Evolutionary conservation across 306 rosid genomes (phyloP), one percentile per base, ranked within the genome.

Genomic region (Dalbergia cochinchinensis): DNA sequence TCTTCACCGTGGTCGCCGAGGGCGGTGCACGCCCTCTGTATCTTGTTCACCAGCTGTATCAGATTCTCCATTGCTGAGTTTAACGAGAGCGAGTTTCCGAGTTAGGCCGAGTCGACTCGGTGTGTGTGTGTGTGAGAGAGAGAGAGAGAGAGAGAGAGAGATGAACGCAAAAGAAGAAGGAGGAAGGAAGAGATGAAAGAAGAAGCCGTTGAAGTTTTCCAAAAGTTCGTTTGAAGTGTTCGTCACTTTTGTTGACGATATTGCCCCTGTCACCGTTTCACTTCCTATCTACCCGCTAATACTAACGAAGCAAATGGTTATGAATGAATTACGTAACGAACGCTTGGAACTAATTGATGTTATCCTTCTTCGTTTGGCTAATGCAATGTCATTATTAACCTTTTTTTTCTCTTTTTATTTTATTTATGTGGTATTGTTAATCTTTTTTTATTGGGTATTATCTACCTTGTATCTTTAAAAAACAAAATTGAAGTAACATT

Each of bases 1-100:
- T 89, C 97, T 72, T 96, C 99, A 6, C 99, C 98, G 51, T 96
- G 87, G 87, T 96, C 99, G 61, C 99, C 99, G 34, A 96, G 96
- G 16, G 99, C 99, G 1, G 99, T 96, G 64, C 99, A 96, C 0
- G 99, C 98, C 68, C 98, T 83, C 80, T 96, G 99, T 74, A 96
- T 93, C 88, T 93, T 93, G 92, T 96, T 96, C 51, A 96, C 98
- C 80, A 96, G 74, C 26, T 97, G 89, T 73, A 96, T 96, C 71
- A 96, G 80, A 77, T 96, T 96, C 81, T 96, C 99, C 99, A 93
- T 96, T 70, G 70, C 74, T 7, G 39, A 53, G 39, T 33, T 12
- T 7, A 10, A 35, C 34, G 64, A 73, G 22, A 47, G 5, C 13
- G 53, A 50, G 57, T 50, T 14, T 4, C 16, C n/a, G 39, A 73